Evolutionary conservation across 2,329 filamentous ascomycete species (phyloP), one percentile per base, ranked within the genome.

Genomic region (Trichoderma brevicompactum): DNA sequence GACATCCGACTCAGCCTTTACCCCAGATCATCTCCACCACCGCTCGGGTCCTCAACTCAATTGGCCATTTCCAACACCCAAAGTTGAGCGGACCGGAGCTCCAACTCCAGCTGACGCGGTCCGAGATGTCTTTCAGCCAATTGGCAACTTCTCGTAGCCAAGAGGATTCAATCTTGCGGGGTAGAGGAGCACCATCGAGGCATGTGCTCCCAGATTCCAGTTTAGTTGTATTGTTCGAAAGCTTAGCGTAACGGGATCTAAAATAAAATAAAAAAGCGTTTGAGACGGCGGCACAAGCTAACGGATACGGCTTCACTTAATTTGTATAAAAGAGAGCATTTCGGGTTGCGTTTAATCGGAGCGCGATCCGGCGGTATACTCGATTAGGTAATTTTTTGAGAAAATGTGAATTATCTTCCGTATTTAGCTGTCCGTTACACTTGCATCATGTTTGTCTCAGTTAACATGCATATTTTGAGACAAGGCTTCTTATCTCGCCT

Each of bases 241-340:
- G 23, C 43, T 56, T 56, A 56, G 53, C 8, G 58, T 23, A 34
- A 36, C 58, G 46, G 58, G 58, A 61, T 15, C 46, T 61, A 61
- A 60, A 12, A 23, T 40, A 9, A 41, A n/a, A n/a, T n/a, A n/a
- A n/a, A n/a, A 38, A n/a, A 19, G 17, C 13, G 5, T 28, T 9
- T 44, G 32, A 44, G n/a, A 23, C 19, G 12, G 13, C 23, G 23
- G 23, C 23, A 28, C 23, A 5, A 28, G 56, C 19, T 60, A 40
- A 15, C 28, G 32, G 48, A 34, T 28, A 36, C n/a, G 52, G 23
- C 52, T 60, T 60, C 32, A 28, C 56, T 49, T 34, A n/a, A 61
- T 43, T 43, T 32, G 58, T 61, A 19, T 43, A 43, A 41, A 32
- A 28, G 58, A 50, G 46, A 19, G 38, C 46, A 61, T 5, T 28